Percentiles rank a stretch among this genome's conserved stretches.
phyloP scores from a whole-genome alignment of 2,329 filamentous ascomycete genomes.

The Monosporascus sp. region DNA sequence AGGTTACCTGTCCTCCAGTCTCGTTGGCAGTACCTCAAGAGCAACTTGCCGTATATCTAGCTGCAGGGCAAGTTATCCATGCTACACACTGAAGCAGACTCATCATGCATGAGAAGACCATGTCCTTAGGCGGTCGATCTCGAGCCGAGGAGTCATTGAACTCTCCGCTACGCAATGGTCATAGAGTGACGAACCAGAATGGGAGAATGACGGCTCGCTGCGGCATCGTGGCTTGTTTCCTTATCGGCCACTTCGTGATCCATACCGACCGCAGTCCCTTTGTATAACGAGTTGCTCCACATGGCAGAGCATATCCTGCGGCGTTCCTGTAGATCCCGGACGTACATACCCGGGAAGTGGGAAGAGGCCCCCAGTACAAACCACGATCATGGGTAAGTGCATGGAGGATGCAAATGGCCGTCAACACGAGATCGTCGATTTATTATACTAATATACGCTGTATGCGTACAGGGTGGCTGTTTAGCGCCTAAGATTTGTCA shows the following conservation, averaged over 20 bases:
- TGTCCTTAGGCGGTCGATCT: neutral
- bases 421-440: conserved; percentile 8
- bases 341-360: conserved; percentile 20
- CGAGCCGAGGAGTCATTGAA: too few relatives aligned
- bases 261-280: neutral
- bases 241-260: conserved; percentile 5
- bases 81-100: neutral
- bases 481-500: too few relatives aligned
- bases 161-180: too few relatives aligned
- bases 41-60: neutral
- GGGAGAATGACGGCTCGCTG: conserved; percentile 16
- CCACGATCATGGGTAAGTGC: conserved; percentile 15
- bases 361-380: conserved; percentile 13
- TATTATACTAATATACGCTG: neutral
- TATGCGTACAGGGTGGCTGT: neutral
- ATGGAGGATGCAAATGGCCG: conserved; percentile 21
- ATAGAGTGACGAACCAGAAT: conserved; percentile 5
- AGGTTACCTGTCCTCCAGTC: neutral
- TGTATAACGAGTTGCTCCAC: neutral
- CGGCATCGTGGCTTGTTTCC: conserved; percentile 19
- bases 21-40: neutral
- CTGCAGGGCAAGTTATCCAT: neutral
- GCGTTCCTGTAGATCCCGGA: conserved; percentile 12
- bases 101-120: neutral
- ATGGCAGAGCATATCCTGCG: conserved; percentile 9